Evolutionary conservation across 2,329 filamentous ascomycete genomes (phyloP), one percentile per base, ranked within the genome.

Genomic region (Aureobasidium vineae): DNA sequence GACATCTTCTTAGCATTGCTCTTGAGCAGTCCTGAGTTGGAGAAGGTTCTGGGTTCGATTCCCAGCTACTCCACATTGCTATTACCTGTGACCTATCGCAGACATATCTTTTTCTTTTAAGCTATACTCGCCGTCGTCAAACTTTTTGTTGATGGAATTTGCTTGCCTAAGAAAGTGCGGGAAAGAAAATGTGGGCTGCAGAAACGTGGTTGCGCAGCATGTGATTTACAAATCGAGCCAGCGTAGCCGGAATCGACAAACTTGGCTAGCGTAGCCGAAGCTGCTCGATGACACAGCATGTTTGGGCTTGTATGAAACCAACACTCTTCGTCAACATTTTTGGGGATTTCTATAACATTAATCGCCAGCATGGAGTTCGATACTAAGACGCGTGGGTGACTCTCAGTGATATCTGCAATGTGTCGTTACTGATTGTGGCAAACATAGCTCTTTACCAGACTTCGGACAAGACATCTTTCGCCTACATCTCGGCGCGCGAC

Each of bases 381-480:
- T 73, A 86, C 89, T 10, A 88, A 90, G 78, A 90, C 84, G 56
- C 84, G 90, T 92, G 79, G 75, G 88, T 76, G 41, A 33, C 28
- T 38, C 3, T 41, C 10, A 5, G 3, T 3, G n/a, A 40, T 31
- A 26, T 19, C 8, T 40, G 36, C 23, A 50, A 16, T 50, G 31
- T 23, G 21, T 54, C 28, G 49, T 31, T 66, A 69, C 69, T 71
- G 65, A 70, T 40, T 13, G 31, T 13, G 49, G 43, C 43, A 26
- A 23, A 36, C 72, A 70, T 73, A 96, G 91, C 89, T 54, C 87
- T 86, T 68, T 96, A 89, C 77, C 84, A 83, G 72, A 98, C 92
- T 43, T 87, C 85, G 72, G 93, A 98, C 80, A 86, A 86, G 73
- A 90, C 84, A 49, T 97, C 92, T 56, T 98, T 98, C 76, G 95